Base-by-base conservation (phyloP, 2,329 filamentous ascomycete species). In the Microascus cirrosus region DNA sequence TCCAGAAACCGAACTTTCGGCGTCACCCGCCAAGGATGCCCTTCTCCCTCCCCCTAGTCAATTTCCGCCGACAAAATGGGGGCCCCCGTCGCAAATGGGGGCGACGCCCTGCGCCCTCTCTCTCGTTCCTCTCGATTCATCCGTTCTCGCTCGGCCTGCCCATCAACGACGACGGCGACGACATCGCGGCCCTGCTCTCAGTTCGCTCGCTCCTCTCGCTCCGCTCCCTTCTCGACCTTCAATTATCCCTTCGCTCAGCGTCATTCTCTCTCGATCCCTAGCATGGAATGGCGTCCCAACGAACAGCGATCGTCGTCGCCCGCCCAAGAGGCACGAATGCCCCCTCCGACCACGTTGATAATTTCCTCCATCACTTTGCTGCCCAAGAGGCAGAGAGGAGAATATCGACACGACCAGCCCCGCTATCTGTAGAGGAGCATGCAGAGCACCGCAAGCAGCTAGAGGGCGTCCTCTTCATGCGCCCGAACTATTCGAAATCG, bases 371-470 rank as follows among this genome's bases (percentile, higher is more conserved):
- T 32, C 28, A 32, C 28, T 32, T 32, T 32, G 28, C 28, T 32
- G 8, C 28, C 28, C 8, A 32, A 8, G 28, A 32, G 28, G 28
- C 28, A 32, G 28, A 32, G 28, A 32, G 28, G 28, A 32, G 28
- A 32, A 32, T 32, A 32, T 32, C 8, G 8, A 32, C 8, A 32
- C 8, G 8, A 15, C 52, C 13, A 36, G 25, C 4, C 28, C 28
- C 59, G 45, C 61, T 67, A 36, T 64, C 59, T 11, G 57, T 58
- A 20, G 53, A 64, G 61, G 35, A 66, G 53, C 50, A 66, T 25
- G 56, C 62, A 42, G 53, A 53, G n/a, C 54, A 65, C 39, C 50
- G 58, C 28, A 59, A 60, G 42, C 39, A 63, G 59, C 58, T 65
- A 6, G 57, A 59, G 52, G 58, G 55, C 7, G 55, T 65, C 6